phyloP scores from a whole-genome alignment of 371 early-diverging fungal genomes.

The Mucor saturninus region DNA sequence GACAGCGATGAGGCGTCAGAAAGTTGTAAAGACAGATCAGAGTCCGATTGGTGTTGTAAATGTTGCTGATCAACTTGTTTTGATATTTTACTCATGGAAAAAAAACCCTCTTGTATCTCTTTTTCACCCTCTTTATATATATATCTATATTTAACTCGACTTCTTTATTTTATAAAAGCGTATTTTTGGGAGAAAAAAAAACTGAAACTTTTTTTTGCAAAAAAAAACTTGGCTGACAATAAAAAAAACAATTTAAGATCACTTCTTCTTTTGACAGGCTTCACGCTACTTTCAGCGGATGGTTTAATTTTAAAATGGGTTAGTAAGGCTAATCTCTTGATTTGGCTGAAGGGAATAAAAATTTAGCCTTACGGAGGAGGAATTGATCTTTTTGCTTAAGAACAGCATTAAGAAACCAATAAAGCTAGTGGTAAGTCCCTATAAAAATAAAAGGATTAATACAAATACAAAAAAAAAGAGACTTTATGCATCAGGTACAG shows the following conservation, averaged over 20 bases:
- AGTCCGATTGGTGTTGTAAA: slow-evolving; percentile 21
- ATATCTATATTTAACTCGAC: not conserved
- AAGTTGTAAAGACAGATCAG: slow-evolving; percentile 43
- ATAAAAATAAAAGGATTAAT: too few species aligned
- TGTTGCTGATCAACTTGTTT: slow-evolving; percentile 8
- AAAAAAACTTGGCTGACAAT: slow-evolving; percentile 1
- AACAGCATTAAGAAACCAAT: too few species aligned
- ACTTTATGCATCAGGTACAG: too few species aligned
- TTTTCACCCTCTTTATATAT: not conserved
- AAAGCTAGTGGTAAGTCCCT: too few species aligned
- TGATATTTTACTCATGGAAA: slow-evolving; percentile 10
- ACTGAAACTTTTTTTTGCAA: not conserved
- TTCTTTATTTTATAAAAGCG: not conserved
- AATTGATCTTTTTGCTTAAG: too few species aligned
- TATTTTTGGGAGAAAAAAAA: not conserved
- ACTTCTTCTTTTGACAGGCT: too few species aligned
- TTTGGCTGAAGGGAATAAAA: too few species aligned
- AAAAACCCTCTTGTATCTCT: not conserved
- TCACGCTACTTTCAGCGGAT: too few species aligned
- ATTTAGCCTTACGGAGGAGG: too few species aligned
- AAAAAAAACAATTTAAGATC: not conserved
- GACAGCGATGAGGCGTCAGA: slow-evolving; percentile 51
- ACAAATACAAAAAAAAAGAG: too few species aligned
- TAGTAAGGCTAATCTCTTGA: too few species aligned
- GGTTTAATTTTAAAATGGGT: too few species aligned